phyloP scores from a whole-genome alignment of 2,329 filamentous ascomycete genomes.

The Plenodomus lindquistii region DNA sequence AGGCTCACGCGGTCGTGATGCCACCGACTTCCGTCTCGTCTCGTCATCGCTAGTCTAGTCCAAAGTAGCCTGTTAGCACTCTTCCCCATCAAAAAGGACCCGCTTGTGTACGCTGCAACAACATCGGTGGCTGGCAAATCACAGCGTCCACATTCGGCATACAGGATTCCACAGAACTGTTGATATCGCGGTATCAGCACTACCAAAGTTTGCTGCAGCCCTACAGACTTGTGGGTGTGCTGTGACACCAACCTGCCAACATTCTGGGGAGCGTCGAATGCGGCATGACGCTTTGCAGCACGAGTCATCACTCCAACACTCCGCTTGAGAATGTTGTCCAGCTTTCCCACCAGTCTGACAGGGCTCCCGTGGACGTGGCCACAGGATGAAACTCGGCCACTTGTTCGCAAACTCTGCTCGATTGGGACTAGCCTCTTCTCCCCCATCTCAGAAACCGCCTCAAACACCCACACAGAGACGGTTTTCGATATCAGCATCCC shows the following conservation, averaged over 20 bases:
- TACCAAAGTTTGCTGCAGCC: conserved; percentile 13
- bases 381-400: not conserved
- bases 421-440: conserved; percentile 10
- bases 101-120: conserved; percentile 6
- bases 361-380: not conserved
- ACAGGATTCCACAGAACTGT: conserved; percentile 7
- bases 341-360: not conserved
- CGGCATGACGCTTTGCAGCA: not conserved
- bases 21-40: conserved; percentile 20
- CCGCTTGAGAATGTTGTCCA: conserved; percentile 7
- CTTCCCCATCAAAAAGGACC: conserved; percentile 16
- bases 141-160: not conserved
- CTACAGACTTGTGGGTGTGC: conserved; percentile 9
- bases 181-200: conserved; percentile 15
- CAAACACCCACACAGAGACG: conserved; percentile 17
- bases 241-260: not conserved
- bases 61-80: not conserved
- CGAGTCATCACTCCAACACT: not conserved
- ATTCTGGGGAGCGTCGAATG: not conserved
- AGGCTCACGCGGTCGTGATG: conserved; percentile 32
- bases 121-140: conserved; percentile 3
- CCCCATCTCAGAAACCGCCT: conserved; percentile 26
- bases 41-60: conserved; percentile 22
- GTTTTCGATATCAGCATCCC: conserved; percentile 8
- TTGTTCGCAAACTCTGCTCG: conserved; percentile 18